These are phyloP conservation scores for Ophiostoma sp. DNA, from an alignment of 2,329 filamentous ascomycete species.

Conservation along the genomic window DNA sequence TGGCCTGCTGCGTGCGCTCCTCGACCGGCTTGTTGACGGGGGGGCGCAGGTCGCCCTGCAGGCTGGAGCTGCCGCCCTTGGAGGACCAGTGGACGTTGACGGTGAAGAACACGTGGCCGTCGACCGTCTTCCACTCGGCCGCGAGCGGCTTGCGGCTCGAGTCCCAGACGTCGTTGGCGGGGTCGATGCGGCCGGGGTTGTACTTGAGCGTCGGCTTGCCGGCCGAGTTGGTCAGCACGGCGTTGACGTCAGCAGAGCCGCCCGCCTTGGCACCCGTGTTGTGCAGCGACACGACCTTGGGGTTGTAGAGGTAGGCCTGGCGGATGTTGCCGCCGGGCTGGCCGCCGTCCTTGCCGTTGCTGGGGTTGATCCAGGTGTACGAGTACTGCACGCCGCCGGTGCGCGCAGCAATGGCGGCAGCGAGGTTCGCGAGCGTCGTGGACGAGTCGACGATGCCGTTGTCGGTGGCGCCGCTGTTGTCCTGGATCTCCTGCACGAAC, in stretches of 20 bases:
- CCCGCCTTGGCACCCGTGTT: constrained; percentile 52
- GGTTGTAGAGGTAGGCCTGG: constrained; percentile 62
- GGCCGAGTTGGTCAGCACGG: constrained; percentile 50
- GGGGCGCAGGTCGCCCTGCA: constrained; percentile 61
- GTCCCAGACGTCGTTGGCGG: constrained; percentile 53
- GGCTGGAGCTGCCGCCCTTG: constrained; percentile 59
- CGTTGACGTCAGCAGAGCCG: constrained; percentile 47
- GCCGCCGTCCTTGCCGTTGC: constrained; percentile 58
- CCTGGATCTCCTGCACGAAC: constrained; percentile 67
- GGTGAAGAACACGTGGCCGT: constrained; percentile 57
- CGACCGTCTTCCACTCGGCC: constrained; percentile 58
- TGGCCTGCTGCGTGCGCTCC: constrained; percentile 51
- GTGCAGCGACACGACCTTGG: constrained; percentile 52
- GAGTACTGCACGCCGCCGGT: constrained; percentile 51
- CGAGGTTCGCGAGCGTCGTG: constrained; percentile 52
- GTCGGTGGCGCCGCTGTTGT: constrained; percentile 56
- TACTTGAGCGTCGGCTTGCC: constrained; percentile 45
- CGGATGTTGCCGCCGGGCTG: constrained; percentile 67
- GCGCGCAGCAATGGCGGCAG: constrained; percentile 45
- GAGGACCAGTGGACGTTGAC: constrained; percentile 64
- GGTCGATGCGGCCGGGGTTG: constrained; percentile 65
- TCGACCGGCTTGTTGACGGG: constrained; percentile 61
- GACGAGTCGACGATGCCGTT: constrained; percentile 54
- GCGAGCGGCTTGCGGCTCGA: constrained; percentile 61
- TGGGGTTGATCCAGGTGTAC: constrained; percentile 55